Evolutionary conservation across 345 rosid species (phyloP).

Genomic region (Dipteronia dyeriana): DNA sequence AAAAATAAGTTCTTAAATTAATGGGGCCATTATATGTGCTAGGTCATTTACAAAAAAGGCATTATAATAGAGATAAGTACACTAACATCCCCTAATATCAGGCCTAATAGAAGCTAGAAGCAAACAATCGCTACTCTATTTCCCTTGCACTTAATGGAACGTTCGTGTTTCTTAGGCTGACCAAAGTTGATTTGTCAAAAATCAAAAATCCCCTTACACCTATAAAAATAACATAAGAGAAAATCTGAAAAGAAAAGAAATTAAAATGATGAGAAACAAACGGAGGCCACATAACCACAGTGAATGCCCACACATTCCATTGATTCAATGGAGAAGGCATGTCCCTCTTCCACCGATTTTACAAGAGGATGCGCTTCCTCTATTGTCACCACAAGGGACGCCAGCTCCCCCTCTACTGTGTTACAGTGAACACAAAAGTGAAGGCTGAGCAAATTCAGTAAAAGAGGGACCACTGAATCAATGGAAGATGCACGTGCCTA

Average conservation of each 20-base stretch:
- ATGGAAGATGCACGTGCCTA: neutral
- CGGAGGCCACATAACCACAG: neutral
- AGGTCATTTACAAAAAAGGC: too few relatives aligned
- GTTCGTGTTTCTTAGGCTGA: neutral
- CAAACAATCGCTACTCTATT: neutral
- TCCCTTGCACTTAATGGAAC: too few relatives aligned
- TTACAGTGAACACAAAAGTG: neutral
- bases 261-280: neutral
- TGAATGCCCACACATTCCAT: neutral
- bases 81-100: too few relatives aligned
- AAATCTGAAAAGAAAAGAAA: neutral
- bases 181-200: neutral
- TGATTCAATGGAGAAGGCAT: neutral
- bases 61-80: too few relatives aligned
- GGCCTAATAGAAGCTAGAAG: neutral
- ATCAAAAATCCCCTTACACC: neutral
- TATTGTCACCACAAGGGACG: neutral
- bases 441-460: neutral
- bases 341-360: neutral
- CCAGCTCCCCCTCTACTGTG: neutral
- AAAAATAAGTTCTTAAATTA: too few relatives aligned
- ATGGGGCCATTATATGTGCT: too few relatives aligned
- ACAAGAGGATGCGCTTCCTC: neutral
- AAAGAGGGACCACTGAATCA: neutral
- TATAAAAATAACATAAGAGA: neutral